phyloP scores from a whole-genome alignment of 1,284 basidiomycete genomes.

The Xerocomus cyaneibrunnescens region DNA sequence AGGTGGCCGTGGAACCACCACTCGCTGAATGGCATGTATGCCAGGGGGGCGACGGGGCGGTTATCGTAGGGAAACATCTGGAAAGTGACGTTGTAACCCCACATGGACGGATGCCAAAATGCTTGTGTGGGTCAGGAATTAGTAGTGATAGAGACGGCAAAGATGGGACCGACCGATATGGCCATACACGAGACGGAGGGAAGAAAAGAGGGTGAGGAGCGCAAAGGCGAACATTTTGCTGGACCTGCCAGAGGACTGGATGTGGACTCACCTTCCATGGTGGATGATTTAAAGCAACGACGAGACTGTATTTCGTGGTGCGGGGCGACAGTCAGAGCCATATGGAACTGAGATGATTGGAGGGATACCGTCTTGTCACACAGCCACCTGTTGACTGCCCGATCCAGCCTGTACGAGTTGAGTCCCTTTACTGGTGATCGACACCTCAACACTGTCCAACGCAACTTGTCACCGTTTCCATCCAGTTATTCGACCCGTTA shows the following conservation, averaged over 20 bases:
- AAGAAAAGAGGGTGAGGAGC: conserved; percentile 2
- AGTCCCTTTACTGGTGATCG: too few relatives aligned
- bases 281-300: too few relatives aligned
- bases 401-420: too few relatives aligned
- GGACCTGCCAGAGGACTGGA: conserved; percentile 21
- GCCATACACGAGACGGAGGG: conserved; percentile 7
- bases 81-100: conserved; percentile 29
- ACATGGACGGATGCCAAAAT: conserved; percentile 28
- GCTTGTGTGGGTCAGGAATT: conserved; percentile 9
- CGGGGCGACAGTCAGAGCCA: too few relatives aligned
- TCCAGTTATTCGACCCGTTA: too few relatives aligned
- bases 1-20: conserved; percentile 48
- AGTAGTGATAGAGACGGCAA: not conserved
- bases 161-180: conserved; percentile 17
- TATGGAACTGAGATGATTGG: too few relatives aligned
- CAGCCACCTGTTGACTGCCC: too few relatives aligned
- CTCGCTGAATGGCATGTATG: conserved; percentile 33
- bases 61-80: conserved; percentile 30
- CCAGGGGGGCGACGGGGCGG: conserved; percentile 38
- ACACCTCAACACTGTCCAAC: too few relatives aligned
- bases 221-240: conserved; percentile 11
- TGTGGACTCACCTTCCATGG: too few relatives aligned
- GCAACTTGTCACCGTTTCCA: too few relatives aligned
- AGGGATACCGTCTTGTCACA: too few relatives aligned
- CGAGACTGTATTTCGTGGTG: too few relatives aligned